Evolutionary conservation across 2,329 filamentous ascomycete species (phyloP).

Genomic region (Ascochyta pisi): DNA sequence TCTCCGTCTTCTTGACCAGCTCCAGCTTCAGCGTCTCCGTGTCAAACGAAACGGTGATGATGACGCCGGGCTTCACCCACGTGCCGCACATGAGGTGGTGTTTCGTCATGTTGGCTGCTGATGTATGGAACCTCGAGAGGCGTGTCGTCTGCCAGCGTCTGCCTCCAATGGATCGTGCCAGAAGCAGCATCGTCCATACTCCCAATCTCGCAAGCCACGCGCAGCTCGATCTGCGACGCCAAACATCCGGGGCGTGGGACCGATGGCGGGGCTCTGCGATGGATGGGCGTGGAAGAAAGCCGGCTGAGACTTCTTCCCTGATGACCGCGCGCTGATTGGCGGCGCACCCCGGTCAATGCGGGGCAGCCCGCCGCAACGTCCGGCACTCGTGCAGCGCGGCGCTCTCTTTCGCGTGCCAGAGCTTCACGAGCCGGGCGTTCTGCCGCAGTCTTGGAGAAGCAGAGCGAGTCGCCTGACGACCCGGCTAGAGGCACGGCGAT

Average conservation of each 20-base stretch:
- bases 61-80: conserved; percentile 87
- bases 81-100: conserved; percentile 93
- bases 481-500: conserved; percentile 34
- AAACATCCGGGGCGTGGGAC: conserved; percentile 17
- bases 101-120: conserved; percentile 63
- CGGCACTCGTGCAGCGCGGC: conserved; percentile 29
- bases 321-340: conserved; percentile 62
- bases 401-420: conserved; percentile 11
- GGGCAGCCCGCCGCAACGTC: conserved; percentile 26
- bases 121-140: conserved; percentile 4
- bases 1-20: conserved; percentile 80
- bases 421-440: conserved; percentile 25
- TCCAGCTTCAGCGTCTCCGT: conserved; percentile 77
- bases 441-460: conserved; percentile 26
- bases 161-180: conserved; percentile 10
- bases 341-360: conserved; percentile 40
- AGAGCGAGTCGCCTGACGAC: conserved; percentile 26
- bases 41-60: conserved; percentile 89
- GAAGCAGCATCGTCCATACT: conserved; percentile 10
- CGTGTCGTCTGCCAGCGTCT: not conserved
- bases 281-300: conserved; percentile 23
- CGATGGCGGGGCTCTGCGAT: conserved; percentile 33
- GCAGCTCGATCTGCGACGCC: conserved; percentile 21
- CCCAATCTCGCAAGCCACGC: conserved; percentile 4
- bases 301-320: conserved; percentile 38